These are phyloP conservation scores for Kodamaea laetipori DNA, from an alignment of 805 yeast species.

Conservation along the genomic window DNA sequence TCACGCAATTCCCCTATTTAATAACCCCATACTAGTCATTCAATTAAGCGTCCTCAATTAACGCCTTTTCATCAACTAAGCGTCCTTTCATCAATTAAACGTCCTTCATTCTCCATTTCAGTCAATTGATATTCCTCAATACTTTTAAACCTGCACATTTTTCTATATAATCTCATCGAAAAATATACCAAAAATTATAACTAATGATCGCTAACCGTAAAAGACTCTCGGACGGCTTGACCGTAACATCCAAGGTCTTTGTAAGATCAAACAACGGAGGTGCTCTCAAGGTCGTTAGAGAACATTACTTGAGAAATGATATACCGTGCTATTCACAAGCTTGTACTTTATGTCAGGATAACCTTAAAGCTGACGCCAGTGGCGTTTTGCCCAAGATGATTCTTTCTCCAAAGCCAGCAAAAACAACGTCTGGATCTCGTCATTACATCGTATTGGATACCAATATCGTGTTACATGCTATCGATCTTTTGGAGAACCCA, in stretches of 20 bases:
- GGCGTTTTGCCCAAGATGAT: slow-evolving; percentile 68
- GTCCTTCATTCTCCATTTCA: too few species aligned
- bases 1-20: too few species aligned
- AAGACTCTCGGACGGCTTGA: slow-evolving; percentile 43
- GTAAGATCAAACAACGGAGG: slow-evolving; percentile 88
- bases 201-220: slow-evolving; percentile 31
- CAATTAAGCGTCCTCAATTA: too few species aligned
- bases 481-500: slow-evolving; percentile 81
- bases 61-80: too few species aligned
- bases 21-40: too few species aligned
- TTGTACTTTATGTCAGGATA: slow-evolving; percentile 62
- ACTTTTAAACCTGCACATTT: not conserved
- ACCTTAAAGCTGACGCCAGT: slow-evolving; percentile 60
- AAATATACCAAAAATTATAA: not conserved
- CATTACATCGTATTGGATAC: slow-evolving; percentile 89
- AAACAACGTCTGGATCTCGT: slow-evolving; percentile 50
- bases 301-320: slow-evolving; percentile 89
- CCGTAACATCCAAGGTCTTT: slow-evolving; percentile 85
- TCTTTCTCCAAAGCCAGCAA: slow-evolving; percentile 63
- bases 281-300: slow-evolving; percentile 89
- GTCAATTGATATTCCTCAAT: not conserved
- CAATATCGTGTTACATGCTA: slow-evolving; percentile 82
- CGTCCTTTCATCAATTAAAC: too few species aligned
- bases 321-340: slow-evolving; percentile 83
- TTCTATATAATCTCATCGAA: not conserved